Percentiles rank a stretch among this genome's conserved stretches.
Evolutionary conservation across 352 stramenopile genomes (phyloP).

Genomic region (Globisporangium parvum): DNA sequence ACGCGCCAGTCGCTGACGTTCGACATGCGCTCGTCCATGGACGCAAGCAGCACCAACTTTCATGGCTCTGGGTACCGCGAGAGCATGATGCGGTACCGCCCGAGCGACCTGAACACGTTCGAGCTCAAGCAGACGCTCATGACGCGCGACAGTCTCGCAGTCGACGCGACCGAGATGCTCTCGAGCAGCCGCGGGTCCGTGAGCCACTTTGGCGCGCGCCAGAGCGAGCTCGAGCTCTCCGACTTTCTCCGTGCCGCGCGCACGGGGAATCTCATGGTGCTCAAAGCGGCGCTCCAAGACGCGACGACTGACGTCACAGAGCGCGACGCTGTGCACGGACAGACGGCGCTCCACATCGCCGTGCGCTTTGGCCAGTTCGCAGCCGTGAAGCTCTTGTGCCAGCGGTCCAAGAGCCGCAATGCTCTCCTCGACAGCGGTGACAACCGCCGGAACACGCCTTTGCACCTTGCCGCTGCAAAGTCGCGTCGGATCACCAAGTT

Average conservation of each 20-base stretch:
- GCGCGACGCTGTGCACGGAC: constrained; percentile 62
- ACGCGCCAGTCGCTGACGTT: constrained; percentile 11
- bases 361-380: constrained; percentile 74
- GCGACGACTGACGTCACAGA: constrained; percentile 52
- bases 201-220: constrained; percentile 38
- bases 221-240: constrained; percentile 51
- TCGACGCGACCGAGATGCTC: constrained; percentile 12
- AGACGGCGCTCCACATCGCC: constrained; percentile 75
- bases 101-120: constrained; percentile 48
- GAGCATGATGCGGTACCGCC: constrained; percentile 68
- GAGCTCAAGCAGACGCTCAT: constrained; percentile 40
- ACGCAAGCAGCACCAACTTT: neutral
- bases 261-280: constrained; percentile 50
- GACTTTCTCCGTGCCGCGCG: constrained; percentile 61
- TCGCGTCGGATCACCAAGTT: constrained; percentile 82
- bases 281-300: constrained; percentile 53
- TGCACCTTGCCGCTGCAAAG: constrained; percentile 76
- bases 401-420: constrained; percentile 39
- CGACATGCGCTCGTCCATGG: constrained; percentile 11
- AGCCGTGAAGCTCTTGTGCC: constrained; percentile 64
- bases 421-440: constrained; percentile 68
- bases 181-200: constrained; percentile 32
- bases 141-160: constrained; percentile 51
- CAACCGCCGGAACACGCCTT: constrained; percentile 64
- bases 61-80: constrained; percentile 14